Evolutionary conservation across 495 filamentous ascomycete genomes (phyloP), one percentile per base, ranked within the genome.

Genomic region (Hypoxylon crocopeplum): DNA sequence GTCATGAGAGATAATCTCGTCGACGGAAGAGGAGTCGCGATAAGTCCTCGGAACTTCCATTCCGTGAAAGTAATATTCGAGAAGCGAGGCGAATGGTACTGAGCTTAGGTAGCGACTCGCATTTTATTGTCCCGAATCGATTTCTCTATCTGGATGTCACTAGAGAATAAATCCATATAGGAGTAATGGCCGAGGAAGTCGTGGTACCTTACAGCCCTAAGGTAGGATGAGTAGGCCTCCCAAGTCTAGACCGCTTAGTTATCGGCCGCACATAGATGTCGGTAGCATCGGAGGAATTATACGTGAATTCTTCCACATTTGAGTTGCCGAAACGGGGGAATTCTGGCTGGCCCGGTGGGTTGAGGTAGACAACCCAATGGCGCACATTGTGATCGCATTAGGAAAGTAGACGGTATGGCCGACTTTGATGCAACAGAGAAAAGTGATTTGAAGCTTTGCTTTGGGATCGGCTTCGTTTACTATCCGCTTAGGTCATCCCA

Each of bases 251-350:
- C 24, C 60, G 19, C 48, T 54, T 37, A 51, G 48, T 55, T 51
- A 47, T 40, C 45, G 5, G 20, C 56, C 41, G 49, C 40, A 16
- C 41, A 29, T 44, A 29, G 44, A 54, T 38, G 32, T 54, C 41
- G 48, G 54, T 64, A 53, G 53, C 37, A 64, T 53, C 54, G 27
- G 48, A 48, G 48, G 57, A 48, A 63, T 63, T 56, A 54, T 52
- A 41, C 30, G 25, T 58, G 34, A 41, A 54, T 64, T 63, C 48
- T 58, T 64, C 60, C 54, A 58, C 49, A 48, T 24, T 41, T 39
- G 33, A 32, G 36, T 44, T 63, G n/a, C 48, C 42, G 33, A 49
- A 58, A 48, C 20, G 29, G 42, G 53, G 42, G 30, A 34, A 29
- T 24, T 22, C 34, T 42, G 13, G 21, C 29, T 24, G 21, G 30